Conservation (phyloP, 169 alveolate genomes). For the Cryptosporidium viatorum region DNA sequence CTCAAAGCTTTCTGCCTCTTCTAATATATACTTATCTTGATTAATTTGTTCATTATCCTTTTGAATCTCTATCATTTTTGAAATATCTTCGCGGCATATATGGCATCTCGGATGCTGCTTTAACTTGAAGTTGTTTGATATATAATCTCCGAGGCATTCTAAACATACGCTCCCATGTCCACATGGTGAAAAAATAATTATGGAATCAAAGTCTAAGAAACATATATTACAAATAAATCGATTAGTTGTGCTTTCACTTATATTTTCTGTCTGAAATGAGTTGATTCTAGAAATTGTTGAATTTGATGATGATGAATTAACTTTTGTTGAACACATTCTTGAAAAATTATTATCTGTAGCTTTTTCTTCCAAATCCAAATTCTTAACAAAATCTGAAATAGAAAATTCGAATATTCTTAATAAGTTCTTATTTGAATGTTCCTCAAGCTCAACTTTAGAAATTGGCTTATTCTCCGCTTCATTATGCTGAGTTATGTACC, state of each 20-base stretch:
- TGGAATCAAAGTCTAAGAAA: slow-evolving; percentile 40
- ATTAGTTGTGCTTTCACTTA: neutral
- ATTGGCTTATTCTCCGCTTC: neutral
- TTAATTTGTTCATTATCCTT: neutral
- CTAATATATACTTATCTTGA: neutral
- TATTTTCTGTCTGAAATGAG: slow-evolving; percentile 16
- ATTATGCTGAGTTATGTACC: slow-evolving; percentile 39
- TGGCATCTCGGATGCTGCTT: slow-evolving; percentile 67
- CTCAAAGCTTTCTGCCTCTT: neutral
- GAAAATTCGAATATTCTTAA: slow-evolving; percentile 20
- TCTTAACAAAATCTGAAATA: neutral
- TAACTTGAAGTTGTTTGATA: slow-evolving; percentile 15
- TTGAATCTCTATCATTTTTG: slow-evolving; percentile 22
- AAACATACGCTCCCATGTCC: slow-evolving; percentile 69
- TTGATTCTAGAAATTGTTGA: slow-evolving; percentile 12
- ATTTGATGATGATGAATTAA: neutral
- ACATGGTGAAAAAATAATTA: slow-evolving; percentile 66
- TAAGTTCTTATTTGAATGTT: neutral
- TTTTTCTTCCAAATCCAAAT: slow-evolving; percentile 1
- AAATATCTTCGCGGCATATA: slow-evolving; percentile 59
- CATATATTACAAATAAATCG: slow-evolving; percentile 48
- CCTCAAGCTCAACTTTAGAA: neutral
- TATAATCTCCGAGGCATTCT: slow-evolving; percentile 62
- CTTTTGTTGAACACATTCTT: neutral
- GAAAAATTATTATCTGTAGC: neutral